Evolutionary conservation across 2,329 filamentous ascomycete genomes (phyloP), one percentile per base, ranked within the genome.

Genomic region (Penicillium paneum): DNA sequence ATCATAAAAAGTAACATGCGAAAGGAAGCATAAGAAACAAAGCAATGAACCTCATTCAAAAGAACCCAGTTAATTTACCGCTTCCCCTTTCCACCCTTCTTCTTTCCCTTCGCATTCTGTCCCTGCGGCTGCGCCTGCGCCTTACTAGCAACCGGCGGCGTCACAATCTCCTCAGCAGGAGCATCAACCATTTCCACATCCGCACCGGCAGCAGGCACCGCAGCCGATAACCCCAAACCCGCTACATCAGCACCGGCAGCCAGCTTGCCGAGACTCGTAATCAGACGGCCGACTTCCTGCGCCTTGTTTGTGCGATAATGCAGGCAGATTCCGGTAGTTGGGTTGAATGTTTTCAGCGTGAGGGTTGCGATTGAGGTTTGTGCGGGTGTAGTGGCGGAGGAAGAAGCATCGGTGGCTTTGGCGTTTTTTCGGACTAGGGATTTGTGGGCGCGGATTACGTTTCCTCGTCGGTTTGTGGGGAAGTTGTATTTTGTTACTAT

Each of bases 401-500:
- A 32, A 2, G 28, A 13, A n/a, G 11, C 46, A 49, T 40, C 47
- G 47, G 61, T 40, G 49, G 58, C 21, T 44, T 57, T 52, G 47
- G 56, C 42, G 58, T 62, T 55, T 59, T 70, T 65, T 48, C 67
- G 59, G 65, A 64, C 51, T 65, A 68, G 66, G 38, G 69, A 42
- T 55, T 70, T 64, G 55, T 72, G 60, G 46, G 70, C 54, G 56
- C 63, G 56, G 47, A 64, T 51, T n/a, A 66, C 54, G 57, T 69
- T 59, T 58, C 63, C 52, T 43, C 60, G 52, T 40, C 53, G 56
- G 58, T 57, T 58, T 34, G 67, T 64, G 13, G 73, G 69, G 71
- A 93, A 85, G 71, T 85, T 87, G 84, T 97, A 99, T 80, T 89
- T 91, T 60, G 92, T 96, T 63, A 91, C 95, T 77, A 97, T 90